Evolutionary conservation across 371 early-diverging fungal species (phyloP).

Genomic region (Lichtheimia corymbifera): DNA sequence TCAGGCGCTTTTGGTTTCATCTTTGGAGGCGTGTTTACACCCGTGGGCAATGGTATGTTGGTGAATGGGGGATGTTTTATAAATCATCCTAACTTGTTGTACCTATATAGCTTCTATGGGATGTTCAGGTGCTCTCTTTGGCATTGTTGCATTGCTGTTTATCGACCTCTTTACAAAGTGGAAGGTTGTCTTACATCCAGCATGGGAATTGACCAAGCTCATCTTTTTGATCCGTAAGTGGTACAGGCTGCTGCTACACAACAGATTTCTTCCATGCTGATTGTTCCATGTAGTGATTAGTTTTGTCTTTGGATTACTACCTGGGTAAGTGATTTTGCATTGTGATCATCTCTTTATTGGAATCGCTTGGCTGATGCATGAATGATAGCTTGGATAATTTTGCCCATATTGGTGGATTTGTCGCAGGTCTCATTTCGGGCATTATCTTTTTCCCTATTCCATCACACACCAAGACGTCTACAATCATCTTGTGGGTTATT

Average conservation of each 20-base stretch:
- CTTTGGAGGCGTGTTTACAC: slow-evolving; percentile 67
- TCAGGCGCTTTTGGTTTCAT: slow-evolving; percentile 76
- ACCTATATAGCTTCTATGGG: slow-evolving; percentile 59
- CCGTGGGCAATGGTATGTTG: slow-evolving; percentile 39
- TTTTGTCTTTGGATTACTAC: slow-evolving; percentile 67
- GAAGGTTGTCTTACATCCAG: slow-evolving; percentile 29
- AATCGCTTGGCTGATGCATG: background rate
- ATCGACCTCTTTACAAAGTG: slow-evolving; percentile 75
- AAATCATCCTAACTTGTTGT: slow-evolving; percentile 6
- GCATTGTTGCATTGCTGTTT: slow-evolving; percentile 66
- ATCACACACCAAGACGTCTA: slow-evolving; percentile 26
- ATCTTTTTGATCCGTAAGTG: slow-evolving; percentile 11
- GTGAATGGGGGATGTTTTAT: too few species aligned
- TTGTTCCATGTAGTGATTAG: slow-evolving; percentile 6
- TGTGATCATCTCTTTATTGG: background rate
- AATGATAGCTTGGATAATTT: slow-evolving; percentile 66
- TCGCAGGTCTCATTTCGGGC: slow-evolving; percentile 22
- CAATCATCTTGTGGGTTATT: slow-evolving; percentile 23
- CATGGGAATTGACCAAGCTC: slow-evolving; percentile 35
- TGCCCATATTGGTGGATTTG: slow-evolving; percentile 55
- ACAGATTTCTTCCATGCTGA: too few species aligned
- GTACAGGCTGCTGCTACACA: background rate
- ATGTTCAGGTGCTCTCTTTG: slow-evolving; percentile 76
- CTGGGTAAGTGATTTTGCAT: slow-evolving; percentile 22
- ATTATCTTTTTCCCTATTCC: slow-evolving; percentile 33